A percentile compares a stretch with the other conserved stretches of the same genome.
These are phyloP conservation scores for Zopfochytrium polystomum DNA, from an alignment of 371 early-diverging fungal genomes.

Conservation along the genomic window DNA sequence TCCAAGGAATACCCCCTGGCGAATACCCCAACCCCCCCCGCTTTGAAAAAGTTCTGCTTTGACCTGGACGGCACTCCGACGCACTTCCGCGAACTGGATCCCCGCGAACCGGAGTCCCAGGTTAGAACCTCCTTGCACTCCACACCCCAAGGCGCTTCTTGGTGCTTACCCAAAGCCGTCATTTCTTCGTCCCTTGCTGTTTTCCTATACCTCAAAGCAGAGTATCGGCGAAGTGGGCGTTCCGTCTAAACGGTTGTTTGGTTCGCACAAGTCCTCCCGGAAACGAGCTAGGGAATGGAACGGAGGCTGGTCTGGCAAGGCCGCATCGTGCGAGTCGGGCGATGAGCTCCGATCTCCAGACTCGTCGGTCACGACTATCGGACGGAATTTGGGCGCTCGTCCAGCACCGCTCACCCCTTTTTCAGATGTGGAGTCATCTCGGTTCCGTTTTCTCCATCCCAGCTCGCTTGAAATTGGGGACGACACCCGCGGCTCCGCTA, in stretches of 20 bases:
- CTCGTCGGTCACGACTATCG: background rate
- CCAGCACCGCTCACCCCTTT: constrained; percentile 26
- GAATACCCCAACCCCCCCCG: constrained; percentile 59
- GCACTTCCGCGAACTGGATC: constrained; percentile 54
- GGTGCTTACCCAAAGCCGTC: background rate
- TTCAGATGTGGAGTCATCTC: constrained; percentile 18
- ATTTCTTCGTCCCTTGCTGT: too few species aligned
- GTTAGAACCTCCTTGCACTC: too few species aligned
- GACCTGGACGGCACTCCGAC: constrained; percentile 61
- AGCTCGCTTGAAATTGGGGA: background rate
- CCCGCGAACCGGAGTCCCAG: constrained; percentile 9
- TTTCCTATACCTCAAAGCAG: background rate
- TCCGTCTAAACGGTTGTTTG: background rate
- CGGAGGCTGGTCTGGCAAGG: background rate
- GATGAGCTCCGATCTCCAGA: background rate
- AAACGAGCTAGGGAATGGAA: background rate
- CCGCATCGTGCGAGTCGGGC: background rate
- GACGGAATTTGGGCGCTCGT: background rate
- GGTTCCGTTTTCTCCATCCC: constrained; percentile 1
- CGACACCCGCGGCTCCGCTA: constrained; percentile 13
- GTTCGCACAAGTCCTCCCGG: background rate
- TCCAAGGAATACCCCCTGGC: constrained; percentile 61
- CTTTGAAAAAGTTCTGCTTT: constrained; percentile 60
- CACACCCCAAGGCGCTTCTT: background rate
- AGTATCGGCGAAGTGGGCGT: background rate